Evolutionary conservation across 2,329 filamentous ascomycete species (phyloP).

Genomic region (Penicillium olsonii): DNA sequence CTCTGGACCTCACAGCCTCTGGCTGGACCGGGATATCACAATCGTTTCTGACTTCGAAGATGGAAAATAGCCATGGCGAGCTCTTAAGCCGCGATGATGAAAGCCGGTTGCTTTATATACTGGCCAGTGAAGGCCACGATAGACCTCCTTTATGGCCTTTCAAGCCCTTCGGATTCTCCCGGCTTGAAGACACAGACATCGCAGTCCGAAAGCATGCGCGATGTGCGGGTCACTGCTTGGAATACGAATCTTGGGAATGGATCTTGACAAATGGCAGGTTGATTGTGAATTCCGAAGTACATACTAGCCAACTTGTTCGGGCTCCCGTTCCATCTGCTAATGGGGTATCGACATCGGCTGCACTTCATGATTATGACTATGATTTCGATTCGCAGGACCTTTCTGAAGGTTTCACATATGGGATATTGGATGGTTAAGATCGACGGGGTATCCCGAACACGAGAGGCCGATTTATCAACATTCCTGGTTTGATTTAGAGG

Average conservation of each 20-base stretch:
- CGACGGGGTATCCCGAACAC: slow-evolving; percentile 19
- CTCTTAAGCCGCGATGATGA: slow-evolving; percentile 22
- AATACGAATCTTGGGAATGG: slow-evolving; percentile 26
- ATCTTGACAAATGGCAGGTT: slow-evolving; percentile 7
- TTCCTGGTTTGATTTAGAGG: slow-evolving; percentile 23
- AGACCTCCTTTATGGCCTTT: slow-evolving; percentile 19
- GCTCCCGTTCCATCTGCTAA: too few species aligned
- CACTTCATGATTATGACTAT: slow-evolving; percentile 3
- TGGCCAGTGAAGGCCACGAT: slow-evolving; percentile 12
- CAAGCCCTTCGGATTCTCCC: slow-evolving; percentile 25
- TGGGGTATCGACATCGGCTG: too few species aligned
- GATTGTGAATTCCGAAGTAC: slow-evolving; percentile 7
- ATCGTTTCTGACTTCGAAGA: slow-evolving; percentile 19
- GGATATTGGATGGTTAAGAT: slow-evolving; percentile 25
- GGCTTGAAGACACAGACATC: slow-evolving; percentile 20
- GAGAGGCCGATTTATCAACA: slow-evolving; percentile 22
- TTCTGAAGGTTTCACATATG: slow-evolving; percentile 18
- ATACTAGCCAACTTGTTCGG: too few species aligned
- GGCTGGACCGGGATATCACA: slow-evolving; percentile 20
- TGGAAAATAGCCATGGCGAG: slow-evolving; percentile 1
- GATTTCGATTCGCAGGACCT: slow-evolving; percentile 3
- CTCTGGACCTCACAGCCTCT: slow-evolving; percentile 6
- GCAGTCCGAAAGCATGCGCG: slow-evolving; percentile 19
- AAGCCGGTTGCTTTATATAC: slow-evolving; percentile 25
- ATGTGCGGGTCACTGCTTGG: slow-evolving; percentile 20